Evolutionary conservation across 352 stramenopile genomes (phyloP).

Genomic region (Lagenidium sp.): DNA sequence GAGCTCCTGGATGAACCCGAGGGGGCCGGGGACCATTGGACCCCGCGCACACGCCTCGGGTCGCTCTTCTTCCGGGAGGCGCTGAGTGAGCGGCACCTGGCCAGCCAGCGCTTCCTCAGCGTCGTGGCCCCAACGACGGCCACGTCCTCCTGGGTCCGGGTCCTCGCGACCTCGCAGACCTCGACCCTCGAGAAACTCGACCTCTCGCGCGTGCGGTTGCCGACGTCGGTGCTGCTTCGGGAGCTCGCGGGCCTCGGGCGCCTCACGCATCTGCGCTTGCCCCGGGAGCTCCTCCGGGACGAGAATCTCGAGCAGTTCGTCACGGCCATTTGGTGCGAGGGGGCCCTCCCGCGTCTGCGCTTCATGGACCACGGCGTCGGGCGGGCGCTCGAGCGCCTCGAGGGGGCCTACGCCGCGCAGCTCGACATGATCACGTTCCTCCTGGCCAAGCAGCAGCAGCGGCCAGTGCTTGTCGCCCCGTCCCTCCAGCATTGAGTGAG

Average conservation of each 20-base stretch:
- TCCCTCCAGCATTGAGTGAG: too few species aligned
- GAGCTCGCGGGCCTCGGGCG: conserved; percentile 40
- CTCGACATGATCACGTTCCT: conserved; percentile 61
- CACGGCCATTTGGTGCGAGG: conserved; percentile 40
- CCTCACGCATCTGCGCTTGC: conserved; percentile 55
- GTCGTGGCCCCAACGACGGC: conserved; percentile 35
- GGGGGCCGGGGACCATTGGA: too few species aligned
- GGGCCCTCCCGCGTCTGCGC: conserved; percentile 34
- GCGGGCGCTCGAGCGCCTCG: conserved; percentile 57
- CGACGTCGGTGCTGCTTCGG: conserved; percentile 52
- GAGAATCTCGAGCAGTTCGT: conserved; percentile 74
- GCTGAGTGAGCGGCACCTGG: conserved; percentile 33
- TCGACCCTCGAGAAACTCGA: conserved; percentile 58
- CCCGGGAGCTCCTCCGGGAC: conserved; percentile 46
- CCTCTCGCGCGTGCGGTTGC: conserved; percentile 36
- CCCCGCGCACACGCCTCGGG: conserved; percentile 34
- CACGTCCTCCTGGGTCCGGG: conserved; percentile 57
- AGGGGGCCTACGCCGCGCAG: conserved; percentile 57
- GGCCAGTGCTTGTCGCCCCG: too few species aligned
- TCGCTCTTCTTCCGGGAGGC: conserved; percentile 33
- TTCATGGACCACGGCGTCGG: conserved; percentile 52
- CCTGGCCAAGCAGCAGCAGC: too few species aligned
- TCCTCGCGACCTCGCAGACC: conserved; percentile 35
- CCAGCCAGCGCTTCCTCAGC: conserved; percentile 51
- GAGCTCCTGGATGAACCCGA: too few species aligned